phyloP scores from a whole-genome alignment of 1,139 yeast genomes.

The Pneumocystis carinii region DNA sequence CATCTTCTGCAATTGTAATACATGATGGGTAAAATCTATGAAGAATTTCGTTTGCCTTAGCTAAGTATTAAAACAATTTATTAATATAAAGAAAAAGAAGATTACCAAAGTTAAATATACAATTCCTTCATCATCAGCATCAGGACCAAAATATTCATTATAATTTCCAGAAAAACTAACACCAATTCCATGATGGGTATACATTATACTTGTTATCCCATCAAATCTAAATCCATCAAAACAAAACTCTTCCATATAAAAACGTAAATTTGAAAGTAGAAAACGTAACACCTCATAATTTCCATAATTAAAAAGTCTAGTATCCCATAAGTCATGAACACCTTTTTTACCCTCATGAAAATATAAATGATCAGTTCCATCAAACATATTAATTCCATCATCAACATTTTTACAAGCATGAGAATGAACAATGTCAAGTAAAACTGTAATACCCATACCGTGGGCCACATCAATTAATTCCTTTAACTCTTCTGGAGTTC shows the following conservation, averaged over 20 bases:
- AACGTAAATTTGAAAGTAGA: conserved; percentile 72
- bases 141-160: conserved; percentile 71
- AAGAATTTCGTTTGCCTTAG: conserved; percentile 55
- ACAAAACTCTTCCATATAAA: conserved; percentile 62
- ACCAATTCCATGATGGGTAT: conserved; percentile 81
- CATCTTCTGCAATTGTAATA: conserved; percentile 88
- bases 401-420: conserved; percentile 90
- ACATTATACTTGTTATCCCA: conserved; percentile 90
- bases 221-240: conserved; percentile 96
- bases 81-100: background rate
- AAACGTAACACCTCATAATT: conserved; percentile 81
- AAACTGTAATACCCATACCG: conserved; percentile 67
- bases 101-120: conserved; percentile 53
- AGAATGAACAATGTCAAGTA: conserved; percentile 86
- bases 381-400: conserved; percentile 85
- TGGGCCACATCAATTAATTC: conserved; percentile 88
- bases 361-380: conserved; percentile 89
- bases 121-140: conserved; percentile 76
- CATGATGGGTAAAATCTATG: conserved; percentile 40
- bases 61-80: background rate
- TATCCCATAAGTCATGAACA: conserved; percentile 79
- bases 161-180: conserved; percentile 84
- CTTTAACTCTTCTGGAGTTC: conserved; percentile 79
- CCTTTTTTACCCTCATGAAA: conserved; percentile 85
- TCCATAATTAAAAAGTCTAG: conserved; percentile 73